Conservation (phyloP, 1,139 yeast genomes). For the Yamadazyma sp. region DNA sequence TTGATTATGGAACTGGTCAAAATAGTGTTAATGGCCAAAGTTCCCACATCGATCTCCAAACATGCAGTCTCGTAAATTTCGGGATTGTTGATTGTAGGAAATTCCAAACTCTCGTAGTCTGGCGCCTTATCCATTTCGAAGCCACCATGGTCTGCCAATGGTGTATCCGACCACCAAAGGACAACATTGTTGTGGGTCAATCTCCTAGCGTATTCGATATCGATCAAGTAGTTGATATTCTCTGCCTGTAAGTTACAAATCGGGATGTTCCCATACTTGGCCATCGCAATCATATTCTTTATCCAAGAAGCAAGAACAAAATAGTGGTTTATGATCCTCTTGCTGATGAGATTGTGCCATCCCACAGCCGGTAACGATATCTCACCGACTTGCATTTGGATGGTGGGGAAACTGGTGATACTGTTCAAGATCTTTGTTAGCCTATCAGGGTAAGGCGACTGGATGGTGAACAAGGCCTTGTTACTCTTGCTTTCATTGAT, state of each 20-base stretch:
- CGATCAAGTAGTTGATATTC: constrained; percentile 77
- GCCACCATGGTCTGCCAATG: constrained; percentile 88
- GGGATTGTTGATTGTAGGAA: constrained; percentile 75
- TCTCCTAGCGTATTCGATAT: constrained; percentile 81
- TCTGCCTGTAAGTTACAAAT: constrained; percentile 79
- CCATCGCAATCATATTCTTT: constrained; percentile 59
- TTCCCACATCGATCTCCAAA: constrained; percentile 75
- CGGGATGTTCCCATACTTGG: constrained; percentile 80
- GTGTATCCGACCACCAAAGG: constrained; percentile 90
- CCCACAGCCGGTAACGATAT: constrained; percentile 72
- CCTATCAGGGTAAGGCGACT: constrained; percentile 62
- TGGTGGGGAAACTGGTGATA: constrained; percentile 60
- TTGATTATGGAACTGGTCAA: constrained; percentile 80
- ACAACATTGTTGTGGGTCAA: constrained; percentile 65
- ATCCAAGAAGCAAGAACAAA: constrained; percentile 78
- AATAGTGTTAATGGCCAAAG: constrained; percentile 81
- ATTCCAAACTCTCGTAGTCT: constrained; percentile 61
- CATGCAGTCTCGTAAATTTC: constrained; percentile 80
- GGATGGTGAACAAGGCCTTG: constrained; percentile 66
- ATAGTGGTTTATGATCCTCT: constrained; percentile 68
- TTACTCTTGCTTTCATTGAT: constrained; percentile 70
- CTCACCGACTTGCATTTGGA: constrained; percentile 58
- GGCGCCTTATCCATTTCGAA: constrained; percentile 58
- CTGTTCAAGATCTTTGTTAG: constrained; percentile 45
- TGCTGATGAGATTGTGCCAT: constrained; percentile 79